These are phyloP conservation scores for Auxenochlorella pyrenoidosa DNA, from an alignment of 139 green algal genomes.

Conservation along the genomic window DNA sequence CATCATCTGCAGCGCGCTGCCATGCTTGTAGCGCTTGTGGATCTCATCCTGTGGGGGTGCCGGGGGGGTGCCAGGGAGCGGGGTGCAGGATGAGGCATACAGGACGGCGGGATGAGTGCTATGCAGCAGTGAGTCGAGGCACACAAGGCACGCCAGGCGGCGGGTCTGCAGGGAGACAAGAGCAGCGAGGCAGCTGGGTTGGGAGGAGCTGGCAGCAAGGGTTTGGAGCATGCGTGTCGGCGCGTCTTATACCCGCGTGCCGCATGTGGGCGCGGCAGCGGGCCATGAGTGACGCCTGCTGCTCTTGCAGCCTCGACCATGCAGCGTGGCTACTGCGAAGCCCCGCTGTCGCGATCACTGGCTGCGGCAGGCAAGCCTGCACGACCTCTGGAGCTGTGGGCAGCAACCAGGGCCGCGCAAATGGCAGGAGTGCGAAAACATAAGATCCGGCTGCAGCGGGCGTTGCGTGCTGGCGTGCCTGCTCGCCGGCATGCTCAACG, in stretches of 20 bases:
- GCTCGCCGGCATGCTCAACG: background rate
- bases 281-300: conserved; percentile 19
- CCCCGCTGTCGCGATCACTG: conserved; percentile 7
- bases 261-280: background rate
- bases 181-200: background rate
- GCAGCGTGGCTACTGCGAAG: background rate
- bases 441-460: background rate
- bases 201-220: background rate
- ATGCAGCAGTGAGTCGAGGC: background rate
- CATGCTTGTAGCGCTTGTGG: conserved; percentile 74
- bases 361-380: background rate
- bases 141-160: background rate
- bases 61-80: background rate
- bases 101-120: no score
- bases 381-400: background rate
- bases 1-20: conserved; percentile 93
- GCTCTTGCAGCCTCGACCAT: conserved; percentile 14
- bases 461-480: background rate
- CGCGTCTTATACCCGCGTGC: conserved; percentile 19
- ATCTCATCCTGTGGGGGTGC: conserved; percentile 81
- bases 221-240: background rate
- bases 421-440: no score
- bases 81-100: no score
- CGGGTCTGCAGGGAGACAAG: background rate
- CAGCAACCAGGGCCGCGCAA: background rate